Evolutionary conservation across 192 early-diverging fungal genomes (phyloP).

Genomic region (Backusella morwellensis): DNA sequence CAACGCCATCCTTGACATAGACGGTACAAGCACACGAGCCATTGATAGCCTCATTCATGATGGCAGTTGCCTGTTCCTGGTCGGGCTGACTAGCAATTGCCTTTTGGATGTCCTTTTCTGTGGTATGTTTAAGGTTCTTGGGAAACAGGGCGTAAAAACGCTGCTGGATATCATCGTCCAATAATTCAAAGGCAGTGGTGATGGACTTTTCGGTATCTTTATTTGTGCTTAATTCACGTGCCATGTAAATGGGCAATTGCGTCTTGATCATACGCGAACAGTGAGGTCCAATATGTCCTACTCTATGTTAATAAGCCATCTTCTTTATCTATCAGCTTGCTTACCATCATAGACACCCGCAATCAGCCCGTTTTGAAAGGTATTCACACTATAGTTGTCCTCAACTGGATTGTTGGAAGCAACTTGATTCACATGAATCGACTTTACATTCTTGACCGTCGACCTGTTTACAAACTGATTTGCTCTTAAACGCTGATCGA

Average conservation of each 20-base stretch:
- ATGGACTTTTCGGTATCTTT: conserved; percentile 36
- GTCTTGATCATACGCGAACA: conserved; percentile 44
- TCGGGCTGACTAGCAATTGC: conserved; percentile 11
- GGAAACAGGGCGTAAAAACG: conserved; percentile 38
- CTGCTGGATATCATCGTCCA: conserved; percentile 46
- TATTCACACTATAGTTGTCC: conserved; percentile 43
- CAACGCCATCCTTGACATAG: conserved; percentile 47
- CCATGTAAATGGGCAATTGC: conserved; percentile 47
- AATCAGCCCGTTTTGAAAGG: conserved; percentile 39
- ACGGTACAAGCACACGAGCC: conserved; percentile 58
- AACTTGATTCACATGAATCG: conserved; percentile 46
- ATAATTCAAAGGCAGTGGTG: conserved; percentile 43
- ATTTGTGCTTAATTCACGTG: conserved; percentile 35
- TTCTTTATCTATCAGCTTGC: neutral
- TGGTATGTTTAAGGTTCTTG: conserved; percentile 37
- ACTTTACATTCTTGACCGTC: conserved; percentile 29
- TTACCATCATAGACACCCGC: conserved; percentile 56
- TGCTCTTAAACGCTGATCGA: conserved; percentile 17
- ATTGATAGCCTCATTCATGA: conserved; percentile 38
- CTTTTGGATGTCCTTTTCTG: conserved; percentile 26
- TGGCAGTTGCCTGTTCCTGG: conserved; percentile 26
- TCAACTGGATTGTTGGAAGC: conserved; percentile 54
- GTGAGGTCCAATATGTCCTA: conserved; percentile 48
- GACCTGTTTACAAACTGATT: conserved; percentile 25
- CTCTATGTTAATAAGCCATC: neutral